A percentile compares a stretch with the other conserved stretches of the same genome.
phyloP scores from a whole-genome alignment of 805 yeast species.

The Cephaloascus fragrans region DNA sequence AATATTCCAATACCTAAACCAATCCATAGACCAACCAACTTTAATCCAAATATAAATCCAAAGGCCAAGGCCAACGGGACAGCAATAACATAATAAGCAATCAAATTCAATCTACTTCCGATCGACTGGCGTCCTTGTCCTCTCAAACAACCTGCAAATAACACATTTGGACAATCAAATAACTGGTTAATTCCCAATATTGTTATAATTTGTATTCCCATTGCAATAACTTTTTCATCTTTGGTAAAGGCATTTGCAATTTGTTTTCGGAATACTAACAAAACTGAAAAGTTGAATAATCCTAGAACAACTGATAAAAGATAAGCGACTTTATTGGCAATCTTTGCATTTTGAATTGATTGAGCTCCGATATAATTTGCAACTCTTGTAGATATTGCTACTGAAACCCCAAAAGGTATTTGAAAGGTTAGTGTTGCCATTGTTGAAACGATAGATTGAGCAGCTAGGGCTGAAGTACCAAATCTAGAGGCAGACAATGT shows the following conservation, averaged over 20 bases:
- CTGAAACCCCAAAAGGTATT: slow-evolving; percentile 13
- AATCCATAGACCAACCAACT: slow-evolving; percentile 10
- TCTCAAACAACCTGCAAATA: slow-evolving; percentile 12
- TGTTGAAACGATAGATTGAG: slow-evolving; percentile 14
- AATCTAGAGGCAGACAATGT: slow-evolving; percentile 14
- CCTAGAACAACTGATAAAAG: background rate
- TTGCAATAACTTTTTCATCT: slow-evolving; percentile 7
- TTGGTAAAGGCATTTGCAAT: slow-evolving; percentile 6
- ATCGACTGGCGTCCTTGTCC: slow-evolving; percentile 15
- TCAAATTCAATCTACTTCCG: slow-evolving; percentile 10
- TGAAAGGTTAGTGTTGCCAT: slow-evolving; percentile 13
- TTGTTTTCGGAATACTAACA: background rate
- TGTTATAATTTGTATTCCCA: slow-evolving; percentile 6
- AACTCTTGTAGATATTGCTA: slow-evolving; percentile 12
- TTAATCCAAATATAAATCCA: slow-evolving; percentile 4
- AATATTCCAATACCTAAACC: slow-evolving; percentile 8
- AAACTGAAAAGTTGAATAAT: background rate
- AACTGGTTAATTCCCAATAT: slow-evolving; percentile 13
- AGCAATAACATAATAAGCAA: slow-evolving; percentile 11
- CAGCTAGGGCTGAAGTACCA: slow-evolving; percentile 14
- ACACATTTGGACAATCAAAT: slow-evolving; percentile 11
- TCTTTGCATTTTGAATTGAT: background rate
- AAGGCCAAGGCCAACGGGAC: slow-evolving; percentile 10
- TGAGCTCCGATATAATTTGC: slow-evolving; percentile 15
- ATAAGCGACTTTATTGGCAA: background rate